Evolutionary conservation across 1,284 basidiomycete species (phyloP).

Genomic region (Lentinula novae-zelandiae): DNA sequence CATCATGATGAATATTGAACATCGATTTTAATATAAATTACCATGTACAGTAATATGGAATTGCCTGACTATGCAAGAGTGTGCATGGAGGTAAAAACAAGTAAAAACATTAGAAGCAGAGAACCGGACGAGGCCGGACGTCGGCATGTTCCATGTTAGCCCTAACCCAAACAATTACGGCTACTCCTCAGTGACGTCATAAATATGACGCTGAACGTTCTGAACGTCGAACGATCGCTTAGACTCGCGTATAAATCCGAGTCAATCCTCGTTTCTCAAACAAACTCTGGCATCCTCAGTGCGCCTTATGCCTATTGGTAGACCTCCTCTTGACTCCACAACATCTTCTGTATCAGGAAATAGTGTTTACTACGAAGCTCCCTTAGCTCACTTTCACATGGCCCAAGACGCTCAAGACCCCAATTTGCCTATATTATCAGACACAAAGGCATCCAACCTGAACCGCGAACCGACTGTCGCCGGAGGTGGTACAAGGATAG

Average conservation of each 20-base stretch:
- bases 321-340: conserved; percentile 16
- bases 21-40: no score
- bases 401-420: conserved; percentile 5
- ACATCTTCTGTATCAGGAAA: conserved; percentile 29
- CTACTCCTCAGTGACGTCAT: neutral
- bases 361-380: conserved; percentile 39
- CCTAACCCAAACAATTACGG: neutral
- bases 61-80: no score
- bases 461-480: conserved; percentile 11
- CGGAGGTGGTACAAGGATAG: neutral
- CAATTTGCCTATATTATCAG: no score
- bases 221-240: neutral
- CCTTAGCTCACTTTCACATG: conserved; percentile 26
- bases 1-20: no score
- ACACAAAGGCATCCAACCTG: neutral
- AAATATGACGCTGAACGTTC: neutral
- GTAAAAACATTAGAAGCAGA: no score
- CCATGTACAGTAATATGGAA: no score
- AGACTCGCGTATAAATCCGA: neutral
- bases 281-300: neutral
- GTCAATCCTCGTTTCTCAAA: neutral
- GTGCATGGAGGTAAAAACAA: no score
- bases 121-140: no score
- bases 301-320: neutral
- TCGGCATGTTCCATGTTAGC: neutral